Evolutionary conservation across 2,329 filamentous ascomycete species (phyloP).

Genomic region (Mycogone perniciosa): DNA sequence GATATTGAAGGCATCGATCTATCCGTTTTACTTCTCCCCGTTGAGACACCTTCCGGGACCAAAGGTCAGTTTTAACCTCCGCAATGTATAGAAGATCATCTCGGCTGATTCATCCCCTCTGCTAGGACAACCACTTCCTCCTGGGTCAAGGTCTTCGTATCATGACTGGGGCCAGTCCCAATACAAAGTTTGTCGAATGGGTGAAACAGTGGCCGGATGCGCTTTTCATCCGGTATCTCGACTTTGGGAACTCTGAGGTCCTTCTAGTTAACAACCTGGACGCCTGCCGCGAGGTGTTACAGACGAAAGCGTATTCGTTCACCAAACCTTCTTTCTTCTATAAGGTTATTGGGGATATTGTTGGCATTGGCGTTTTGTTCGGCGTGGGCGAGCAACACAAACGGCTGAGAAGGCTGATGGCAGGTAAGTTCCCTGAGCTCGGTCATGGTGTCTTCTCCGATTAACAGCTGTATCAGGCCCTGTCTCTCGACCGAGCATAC

Average conservation of each 20-base stretch:
- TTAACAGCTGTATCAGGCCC: constrained; percentile 1
- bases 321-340: constrained; percentile 5
- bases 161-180: constrained; percentile 1
- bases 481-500: constrained; percentile 3
- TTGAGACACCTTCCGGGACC: constrained; percentile 9
- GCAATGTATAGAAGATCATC: too few relatives aligned
- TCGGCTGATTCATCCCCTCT: too few relatives aligned
- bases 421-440: not conserved
- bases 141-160: constrained; percentile 6
- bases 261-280: constrained; percentile 8
- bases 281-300: constrained; percentile 8
- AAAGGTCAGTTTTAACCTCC: not conserved
- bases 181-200: constrained; percentile 7
- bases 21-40: constrained; percentile 5
- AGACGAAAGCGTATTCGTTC: constrained; percentile 4
- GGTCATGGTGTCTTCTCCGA: not conserved
- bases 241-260: constrained; percentile 7
- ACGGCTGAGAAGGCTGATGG: constrained; percentile 1
- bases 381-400: constrained; percentile 7
- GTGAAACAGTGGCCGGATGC: constrained; percentile 6
- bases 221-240: constrained; percentile 6
- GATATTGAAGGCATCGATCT: constrained; percentile 5
- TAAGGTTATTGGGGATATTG: constrained; percentile 8
- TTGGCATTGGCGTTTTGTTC: constrained; percentile 5
- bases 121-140: constrained; percentile 9